Evolutionary conservation across 129 eudicot genomes (phyloP).

Genomic region (Gnaphalium uliginosum): DNA sequence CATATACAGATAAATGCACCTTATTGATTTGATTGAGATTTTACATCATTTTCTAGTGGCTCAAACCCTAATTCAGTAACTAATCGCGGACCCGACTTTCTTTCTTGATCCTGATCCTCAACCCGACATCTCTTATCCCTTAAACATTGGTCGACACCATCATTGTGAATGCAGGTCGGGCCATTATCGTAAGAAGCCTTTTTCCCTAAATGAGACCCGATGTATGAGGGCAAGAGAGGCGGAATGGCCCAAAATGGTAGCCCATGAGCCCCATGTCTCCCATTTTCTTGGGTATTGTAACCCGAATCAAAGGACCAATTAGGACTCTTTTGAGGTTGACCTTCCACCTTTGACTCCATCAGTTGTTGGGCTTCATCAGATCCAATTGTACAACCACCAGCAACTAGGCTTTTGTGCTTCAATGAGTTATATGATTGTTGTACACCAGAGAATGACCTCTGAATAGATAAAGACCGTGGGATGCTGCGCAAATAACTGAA

Average conservation of each 20-base stretch:
- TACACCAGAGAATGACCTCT: conserved; percentile 48
- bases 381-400: neutral
- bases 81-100: conserved; percentile 19
- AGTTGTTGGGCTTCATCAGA: conserved; percentile 42
- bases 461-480: conserved; percentile 66
- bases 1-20: conserved; percentile 17
- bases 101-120: conserved; percentile 32
- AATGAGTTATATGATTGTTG: conserved; percentile 38
- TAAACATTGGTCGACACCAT: conserved; percentile 15
- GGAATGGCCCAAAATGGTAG: conserved; percentile 61
- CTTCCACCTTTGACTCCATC: conserved; percentile 40
- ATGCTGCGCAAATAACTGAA: conserved; percentile 72
- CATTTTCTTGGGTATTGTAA: conserved; percentile 39
- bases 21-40: conserved; percentile 33
- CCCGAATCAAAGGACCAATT: conserved; percentile 46
- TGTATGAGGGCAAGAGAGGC: conserved; percentile 61
- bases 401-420: conserved; percentile 21
- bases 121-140: conserved; percentile 26
- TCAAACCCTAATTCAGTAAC: conserved; percentile 42
- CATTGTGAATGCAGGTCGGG: neutral
- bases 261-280: conserved; percentile 23
- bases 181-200: conserved; percentile 13
- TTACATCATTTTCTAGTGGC: conserved; percentile 37
- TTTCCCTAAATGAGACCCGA: conserved; percentile 41
- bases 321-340: conserved; percentile 31